Conservation (phyloP, 768 basidiomycete genomes). For the Trametes coccinea region DNA sequence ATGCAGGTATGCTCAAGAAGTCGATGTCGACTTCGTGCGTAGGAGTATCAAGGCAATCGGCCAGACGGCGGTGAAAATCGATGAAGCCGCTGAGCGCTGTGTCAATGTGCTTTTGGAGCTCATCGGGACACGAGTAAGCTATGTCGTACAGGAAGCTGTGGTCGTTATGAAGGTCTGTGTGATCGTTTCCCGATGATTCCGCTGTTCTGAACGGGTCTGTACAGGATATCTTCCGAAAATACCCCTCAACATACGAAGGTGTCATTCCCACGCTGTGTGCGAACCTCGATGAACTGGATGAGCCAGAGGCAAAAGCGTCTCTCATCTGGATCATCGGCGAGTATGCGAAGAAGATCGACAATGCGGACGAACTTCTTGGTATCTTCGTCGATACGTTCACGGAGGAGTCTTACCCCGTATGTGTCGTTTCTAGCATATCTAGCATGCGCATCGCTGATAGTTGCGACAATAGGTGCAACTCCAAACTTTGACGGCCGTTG, state of each 20-base stretch:
- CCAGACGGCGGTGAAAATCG: conserved; percentile 94
- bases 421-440: conserved; percentile 27
- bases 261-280: conserved; percentile 94
- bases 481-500: conserved; percentile 89
- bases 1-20: conserved; percentile 88
- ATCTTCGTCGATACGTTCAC: conserved; percentile 91
- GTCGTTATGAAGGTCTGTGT: conserved; percentile 92
- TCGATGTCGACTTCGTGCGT: conserved; percentile 97
- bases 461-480: conserved; percentile 47
- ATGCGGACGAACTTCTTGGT: conserved; percentile 88
- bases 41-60: conserved; percentile 95
- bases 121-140: conserved; percentile 91
- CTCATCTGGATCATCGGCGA: conserved; percentile 99
- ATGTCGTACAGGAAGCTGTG: conserved; percentile 97
- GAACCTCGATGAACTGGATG: conserved; percentile 94
- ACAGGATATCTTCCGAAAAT: conserved; percentile 97
- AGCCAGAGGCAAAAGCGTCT: conserved; percentile 97
- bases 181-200: background rate
- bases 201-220: background rate
- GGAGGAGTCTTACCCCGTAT: conserved; percentile 89
- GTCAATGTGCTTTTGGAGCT: conserved; percentile 92
- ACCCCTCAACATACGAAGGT: conserved; percentile 94
- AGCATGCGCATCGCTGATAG: background rate
- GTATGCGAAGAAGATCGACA: conserved; percentile 96
- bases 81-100: conserved; percentile 88